A percentile compares a stretch with the other conserved stretches of the same genome.
Evolutionary conservation across 2,329 filamentous ascomycete species (phyloP).

Genomic region (Catunica adiposa): DNA sequence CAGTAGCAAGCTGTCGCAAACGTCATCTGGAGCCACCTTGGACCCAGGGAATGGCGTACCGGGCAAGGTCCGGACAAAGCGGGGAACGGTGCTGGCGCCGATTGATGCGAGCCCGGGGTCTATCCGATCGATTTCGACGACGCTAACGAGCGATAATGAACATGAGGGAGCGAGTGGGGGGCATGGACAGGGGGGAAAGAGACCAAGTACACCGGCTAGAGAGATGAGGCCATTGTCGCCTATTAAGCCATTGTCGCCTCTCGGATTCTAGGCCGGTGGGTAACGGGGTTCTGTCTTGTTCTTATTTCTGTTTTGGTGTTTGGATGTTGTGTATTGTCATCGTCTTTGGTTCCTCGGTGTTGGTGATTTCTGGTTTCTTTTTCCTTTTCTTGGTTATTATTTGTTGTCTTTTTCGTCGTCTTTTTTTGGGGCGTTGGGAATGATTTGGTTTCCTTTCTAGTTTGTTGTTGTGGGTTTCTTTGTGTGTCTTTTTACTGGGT

Average conservation of each 20-base stretch:
- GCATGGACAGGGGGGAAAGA: constrained; percentile 1
- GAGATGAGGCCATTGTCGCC: constrained; percentile 44
- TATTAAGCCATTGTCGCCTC: constrained; percentile 48
- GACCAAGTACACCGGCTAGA: constrained; percentile 17
- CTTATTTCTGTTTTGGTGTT: not conserved
- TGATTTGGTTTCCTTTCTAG: not conserved
- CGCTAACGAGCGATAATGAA: constrained; percentile 30
- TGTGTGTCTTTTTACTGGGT: not conserved
- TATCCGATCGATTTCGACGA: constrained; percentile 21
- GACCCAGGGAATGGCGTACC: not conserved
- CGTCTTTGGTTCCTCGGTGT: not conserved
- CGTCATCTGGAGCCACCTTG: constrained; percentile 18
- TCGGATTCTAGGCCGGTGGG: constrained; percentile 34
- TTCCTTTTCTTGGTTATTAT: not conserved
- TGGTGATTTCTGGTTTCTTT: not conserved
- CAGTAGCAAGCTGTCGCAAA: constrained; percentile 38
- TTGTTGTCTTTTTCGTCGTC: constrained; percentile 1
- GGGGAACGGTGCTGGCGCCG: constrained; percentile 11
- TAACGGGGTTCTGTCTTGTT: constrained; percentile 1
- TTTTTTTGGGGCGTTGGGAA: not conserved
- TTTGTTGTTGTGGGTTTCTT: not conserved
- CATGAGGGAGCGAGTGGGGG: constrained; percentile 18
- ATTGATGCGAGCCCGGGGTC: constrained; percentile 14
- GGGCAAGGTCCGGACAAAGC: constrained; percentile 17
- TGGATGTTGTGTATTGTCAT: not conserved